phyloP scores from a whole-genome alignment of 352 stramenopile species.

The Phytophthora nicotianae region DNA sequence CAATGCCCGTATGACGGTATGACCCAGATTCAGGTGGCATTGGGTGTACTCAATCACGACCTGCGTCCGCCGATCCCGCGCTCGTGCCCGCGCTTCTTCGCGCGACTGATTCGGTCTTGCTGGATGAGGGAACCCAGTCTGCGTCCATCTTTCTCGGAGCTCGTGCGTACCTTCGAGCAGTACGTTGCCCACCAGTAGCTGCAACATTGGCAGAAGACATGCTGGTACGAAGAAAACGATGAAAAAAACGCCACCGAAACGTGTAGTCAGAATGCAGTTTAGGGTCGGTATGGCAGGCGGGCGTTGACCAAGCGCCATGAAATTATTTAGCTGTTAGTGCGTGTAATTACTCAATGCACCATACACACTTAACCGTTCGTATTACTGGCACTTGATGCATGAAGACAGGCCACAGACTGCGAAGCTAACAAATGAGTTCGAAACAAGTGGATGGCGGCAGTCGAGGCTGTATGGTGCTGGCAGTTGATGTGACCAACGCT shows the following conservation, averaged over 20 bases:
- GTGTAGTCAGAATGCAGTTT: constrained; percentile 9
- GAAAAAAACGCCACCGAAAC: constrained; percentile 14
- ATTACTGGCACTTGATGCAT: not conserved
- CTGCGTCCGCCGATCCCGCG: constrained; percentile 68
- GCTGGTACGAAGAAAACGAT: constrained; percentile 24
- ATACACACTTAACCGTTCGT: not conserved
- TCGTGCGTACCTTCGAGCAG: constrained; percentile 61
- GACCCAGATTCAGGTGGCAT: constrained; percentile 85
- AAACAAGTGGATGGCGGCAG: not conserved
- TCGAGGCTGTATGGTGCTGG: not conserved
- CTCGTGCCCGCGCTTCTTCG: constrained; percentile 70
- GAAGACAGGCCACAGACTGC: not conserved
- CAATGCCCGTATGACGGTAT: constrained; percentile 91
- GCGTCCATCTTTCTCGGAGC: constrained; percentile 71
- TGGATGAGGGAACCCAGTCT: constrained; percentile 75
- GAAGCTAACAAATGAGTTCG: not conserved
- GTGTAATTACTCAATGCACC: constrained; percentile 7
- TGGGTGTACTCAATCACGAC: constrained; percentile 83
- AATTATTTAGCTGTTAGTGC: constrained; percentile 39
- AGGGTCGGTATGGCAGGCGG: constrained; percentile 9
- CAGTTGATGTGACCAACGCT: not conserved
- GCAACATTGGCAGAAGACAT: constrained; percentile 8
- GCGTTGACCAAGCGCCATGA: constrained; percentile 8
- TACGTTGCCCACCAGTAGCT: constrained; percentile 35
- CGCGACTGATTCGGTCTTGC: constrained; percentile 77